A percentile compares a stretch with the other conserved stretches of the same genome.
Evolutionary conservation across 371 early-diverging fungal species (phyloP).

Genomic region (Syncephalastrum contaminatum): DNA sequence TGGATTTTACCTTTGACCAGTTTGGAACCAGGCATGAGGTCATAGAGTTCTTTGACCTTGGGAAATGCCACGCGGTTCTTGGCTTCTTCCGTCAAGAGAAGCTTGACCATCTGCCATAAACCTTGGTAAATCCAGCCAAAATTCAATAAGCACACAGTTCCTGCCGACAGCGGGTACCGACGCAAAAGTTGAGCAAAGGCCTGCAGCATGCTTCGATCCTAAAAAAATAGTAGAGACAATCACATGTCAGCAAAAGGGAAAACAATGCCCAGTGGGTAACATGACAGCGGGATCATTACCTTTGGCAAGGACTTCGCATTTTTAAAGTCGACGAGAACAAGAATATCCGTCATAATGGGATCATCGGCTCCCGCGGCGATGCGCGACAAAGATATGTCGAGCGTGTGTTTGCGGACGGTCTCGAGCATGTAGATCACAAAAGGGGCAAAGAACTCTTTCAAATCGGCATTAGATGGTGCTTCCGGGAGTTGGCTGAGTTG

Average conservation of each 20-base stretch:
- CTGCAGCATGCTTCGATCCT: constrained; percentile 32
- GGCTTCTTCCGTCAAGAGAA: constrained; percentile 43
- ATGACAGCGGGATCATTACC: constrained; percentile 14
- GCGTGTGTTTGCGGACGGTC: constrained; percentile 27
- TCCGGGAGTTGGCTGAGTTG: constrained; percentile 32
- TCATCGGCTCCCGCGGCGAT: constrained; percentile 9
- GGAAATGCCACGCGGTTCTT: constrained; percentile 41
- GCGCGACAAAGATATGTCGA: constrained; percentile 24
- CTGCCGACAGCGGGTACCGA: constrained; percentile 39
- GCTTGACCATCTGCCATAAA: constrained; percentile 49
- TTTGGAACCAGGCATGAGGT: constrained; percentile 24
- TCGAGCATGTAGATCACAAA: constrained; percentile 42
- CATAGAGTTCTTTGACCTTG: constrained; percentile 19
- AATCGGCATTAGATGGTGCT: constrained; percentile 10
- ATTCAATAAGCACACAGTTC: constrained; percentile 38
- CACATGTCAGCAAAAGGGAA: neutral
- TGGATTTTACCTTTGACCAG: constrained; percentile 26
- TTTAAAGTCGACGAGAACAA: constrained; percentile 41
- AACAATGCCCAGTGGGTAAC: neutral
- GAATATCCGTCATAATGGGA: constrained; percentile 28
- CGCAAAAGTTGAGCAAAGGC: constrained; percentile 31
- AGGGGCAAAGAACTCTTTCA: constrained; percentile 26
- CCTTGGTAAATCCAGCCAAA: constrained; percentile 55
- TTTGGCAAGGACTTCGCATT: constrained; percentile 32
- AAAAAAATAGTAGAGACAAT: constrained; percentile 4